These are phyloP conservation scores for Eucalyptus curtisii DNA, from an alignment of 345 rosid genomes.

Conservation along the genomic window DNA sequence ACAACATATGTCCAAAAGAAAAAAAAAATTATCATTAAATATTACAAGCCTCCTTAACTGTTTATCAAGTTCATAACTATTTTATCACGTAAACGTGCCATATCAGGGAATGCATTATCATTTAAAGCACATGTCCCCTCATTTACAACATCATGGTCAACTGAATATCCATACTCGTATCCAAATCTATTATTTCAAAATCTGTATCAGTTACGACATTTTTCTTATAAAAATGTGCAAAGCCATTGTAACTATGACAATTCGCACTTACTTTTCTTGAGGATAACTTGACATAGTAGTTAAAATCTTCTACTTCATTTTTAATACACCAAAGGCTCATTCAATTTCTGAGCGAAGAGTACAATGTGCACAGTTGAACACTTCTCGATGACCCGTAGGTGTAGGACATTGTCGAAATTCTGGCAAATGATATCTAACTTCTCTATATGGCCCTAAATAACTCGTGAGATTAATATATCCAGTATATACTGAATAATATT, in stretches of 20 bases:
- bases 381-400: neutral
- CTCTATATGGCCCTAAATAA: fast-evolving
- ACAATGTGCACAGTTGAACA: fast-evolving
- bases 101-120: no score
- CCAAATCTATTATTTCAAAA: fast-evolving
- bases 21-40: no score
- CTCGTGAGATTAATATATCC: fast-evolving
- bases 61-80: no score
- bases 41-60: no score
- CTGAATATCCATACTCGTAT: fast-evolving
- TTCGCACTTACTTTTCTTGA: fast-evolving
- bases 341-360: fast-evolving
- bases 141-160: no score
- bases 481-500: no score
- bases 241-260: fast-evolving
- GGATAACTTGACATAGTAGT: no score
- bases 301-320: neutral
- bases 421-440: no score
- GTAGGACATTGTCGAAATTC: fast-evolving
- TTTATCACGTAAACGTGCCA: fast-evolving
- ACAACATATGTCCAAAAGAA: no score
- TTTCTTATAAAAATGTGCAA: no score
- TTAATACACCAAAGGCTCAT: fast-evolving
- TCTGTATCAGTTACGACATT: fast-evolving
- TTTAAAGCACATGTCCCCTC: no score